Conservation (phyloP, 2,329 filamentous ascomycete genomes). For the Ascosphaera apis region DNA sequence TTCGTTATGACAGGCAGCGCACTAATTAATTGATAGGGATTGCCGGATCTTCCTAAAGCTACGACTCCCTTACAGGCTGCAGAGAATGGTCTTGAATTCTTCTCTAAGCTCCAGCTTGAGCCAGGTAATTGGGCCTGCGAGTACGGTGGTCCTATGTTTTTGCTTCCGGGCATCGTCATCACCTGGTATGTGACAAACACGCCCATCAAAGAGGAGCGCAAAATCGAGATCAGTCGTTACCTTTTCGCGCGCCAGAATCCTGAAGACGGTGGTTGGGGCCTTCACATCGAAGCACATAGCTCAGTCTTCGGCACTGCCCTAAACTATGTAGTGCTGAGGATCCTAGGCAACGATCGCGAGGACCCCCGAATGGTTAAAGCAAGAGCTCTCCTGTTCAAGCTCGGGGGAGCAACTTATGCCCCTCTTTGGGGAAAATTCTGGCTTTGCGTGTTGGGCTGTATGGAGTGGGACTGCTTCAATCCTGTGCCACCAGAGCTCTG, state of each 20-base stretch:
- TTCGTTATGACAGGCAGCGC: neutral
- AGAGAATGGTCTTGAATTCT: conserved; percentile 66
- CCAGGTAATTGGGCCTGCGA: conserved; percentile 93
- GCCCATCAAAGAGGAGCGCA: conserved; percentile 55
- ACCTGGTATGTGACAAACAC: conserved; percentile 78
- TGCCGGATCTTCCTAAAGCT: conserved; percentile 47
- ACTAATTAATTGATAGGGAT: conserved; percentile 29
- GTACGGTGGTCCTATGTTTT: conserved; percentile 93
- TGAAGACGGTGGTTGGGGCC: conserved; percentile 84
- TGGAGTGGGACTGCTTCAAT: conserved; percentile 81
- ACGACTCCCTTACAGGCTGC: conserved; percentile 55
- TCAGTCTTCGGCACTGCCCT: conserved; percentile 74
- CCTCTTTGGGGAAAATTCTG: conserved; percentile 98
- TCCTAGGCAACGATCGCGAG: conserved; percentile 65
- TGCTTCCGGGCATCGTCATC: conserved; percentile 65
- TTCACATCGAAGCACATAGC: conserved; percentile 86
- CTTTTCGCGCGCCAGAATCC: conserved; percentile 65
- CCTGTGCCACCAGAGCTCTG: conserved; percentile 84
- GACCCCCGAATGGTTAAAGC: conserved; percentile 72
- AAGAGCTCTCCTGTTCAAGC: conserved; percentile 53
- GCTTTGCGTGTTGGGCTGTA: conserved; percentile 64
- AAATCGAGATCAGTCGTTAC: conserved; percentile 80
- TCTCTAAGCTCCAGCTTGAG: conserved; percentile 67
- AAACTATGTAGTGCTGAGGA: conserved; percentile 63
- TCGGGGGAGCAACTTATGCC: conserved; percentile 61